Conservation (phyloP, 1,284 basidiomycete species). For the Leccinum fuscescens region DNA sequence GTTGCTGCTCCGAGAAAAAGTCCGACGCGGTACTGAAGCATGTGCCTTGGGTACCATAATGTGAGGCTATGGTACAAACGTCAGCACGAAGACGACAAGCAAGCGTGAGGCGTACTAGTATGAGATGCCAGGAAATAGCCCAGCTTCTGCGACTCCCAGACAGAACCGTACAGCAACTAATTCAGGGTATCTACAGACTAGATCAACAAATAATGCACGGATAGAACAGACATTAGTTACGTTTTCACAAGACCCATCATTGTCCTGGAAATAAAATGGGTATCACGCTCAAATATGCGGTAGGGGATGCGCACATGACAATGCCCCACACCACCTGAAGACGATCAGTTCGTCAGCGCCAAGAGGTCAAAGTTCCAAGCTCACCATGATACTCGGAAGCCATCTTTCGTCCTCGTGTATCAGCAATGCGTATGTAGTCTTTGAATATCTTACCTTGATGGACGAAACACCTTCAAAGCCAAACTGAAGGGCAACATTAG, state of each 20-base stretch:
- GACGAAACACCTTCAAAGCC: slow-evolving; percentile 50
- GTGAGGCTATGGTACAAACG: slow-evolving; percentile 21
- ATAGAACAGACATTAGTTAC: slow-evolving; percentile 30
- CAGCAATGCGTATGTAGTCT: slow-evolving; percentile 1
- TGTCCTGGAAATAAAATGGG: slow-evolving; percentile 40
- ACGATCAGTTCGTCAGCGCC: background rate
- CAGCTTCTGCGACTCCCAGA: slow-evolving; percentile 68
- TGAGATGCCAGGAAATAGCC: slow-evolving; percentile 66
- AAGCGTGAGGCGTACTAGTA: slow-evolving; percentile 51
- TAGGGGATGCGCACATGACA: slow-evolving; percentile 39
- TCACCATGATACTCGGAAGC: slow-evolving; percentile 47
- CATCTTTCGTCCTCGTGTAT: slow-evolving; percentile 19
- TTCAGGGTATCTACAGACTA: slow-evolving; percentile 49
- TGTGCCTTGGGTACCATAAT: slow-evolving; percentile 37
- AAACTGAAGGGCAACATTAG: slow-evolving; percentile 32
- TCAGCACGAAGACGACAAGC: slow-evolving; percentile 20
- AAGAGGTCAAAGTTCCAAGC: slow-evolving; percentile 1
- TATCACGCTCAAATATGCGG: background rate
- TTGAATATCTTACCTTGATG: slow-evolving; percentile 39
- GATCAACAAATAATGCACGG: slow-evolving; percentile 5
- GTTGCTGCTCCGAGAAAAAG: slow-evolving; percentile 39
- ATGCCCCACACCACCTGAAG: slow-evolving; percentile 47
- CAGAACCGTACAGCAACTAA: slow-evolving; percentile 57
- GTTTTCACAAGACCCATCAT: slow-evolving; percentile 65
- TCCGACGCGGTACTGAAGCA: slow-evolving; percentile 37